phyloP scores from a whole-genome alignment of 371 early-diverging fungal species.

The Lichtheimia ramosa region DNA sequence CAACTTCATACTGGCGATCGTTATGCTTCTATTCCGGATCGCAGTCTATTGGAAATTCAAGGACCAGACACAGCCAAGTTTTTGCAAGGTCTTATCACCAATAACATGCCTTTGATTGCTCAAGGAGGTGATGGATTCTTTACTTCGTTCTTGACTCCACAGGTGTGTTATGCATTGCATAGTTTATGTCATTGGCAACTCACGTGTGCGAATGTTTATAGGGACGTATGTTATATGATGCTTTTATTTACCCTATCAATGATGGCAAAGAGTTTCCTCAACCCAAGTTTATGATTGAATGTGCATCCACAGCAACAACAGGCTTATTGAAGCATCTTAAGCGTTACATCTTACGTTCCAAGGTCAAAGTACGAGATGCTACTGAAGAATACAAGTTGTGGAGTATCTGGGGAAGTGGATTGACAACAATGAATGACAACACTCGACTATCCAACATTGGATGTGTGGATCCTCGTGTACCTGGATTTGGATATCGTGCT shows the following conservation, averaged over 20 bases:
- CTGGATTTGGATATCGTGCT: slow-evolving; percentile 62
- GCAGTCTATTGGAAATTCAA: slow-evolving; percentile 65
- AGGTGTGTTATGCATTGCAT: slow-evolving; percentile 44
- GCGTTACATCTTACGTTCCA: slow-evolving; percentile 78
- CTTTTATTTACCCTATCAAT: slow-evolving; percentile 84
- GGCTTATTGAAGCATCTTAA: slow-evolving; percentile 67
- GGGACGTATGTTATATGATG: slow-evolving; percentile 90
- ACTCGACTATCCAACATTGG: slow-evolving; percentile 45
- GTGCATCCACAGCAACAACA: slow-evolving; percentile 51
- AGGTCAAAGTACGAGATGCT: slow-evolving; percentile 69
- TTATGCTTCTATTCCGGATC: slow-evolving; percentile 54
- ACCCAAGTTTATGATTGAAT: slow-evolving; percentile 77
- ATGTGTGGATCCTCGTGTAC: slow-evolving; percentile 55
- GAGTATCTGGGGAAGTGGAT: slow-evolving; percentile 59
- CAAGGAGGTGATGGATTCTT: slow-evolving; percentile 73
- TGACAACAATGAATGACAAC: slow-evolving; percentile 5
- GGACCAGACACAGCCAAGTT: slow-evolving; percentile 82
- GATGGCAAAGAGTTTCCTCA: slow-evolving; percentile 63
- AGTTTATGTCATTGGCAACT: background rate
- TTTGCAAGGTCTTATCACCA: slow-evolving; percentile 88
- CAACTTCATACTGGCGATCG: slow-evolving; percentile 23
- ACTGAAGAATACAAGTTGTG: slow-evolving; percentile 61
- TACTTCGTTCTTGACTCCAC: slow-evolving; percentile 75
- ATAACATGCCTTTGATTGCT: slow-evolving; percentile 77
- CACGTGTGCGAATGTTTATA: slow-evolving; percentile 14